phyloP scores from a whole-genome alignment of 768 basidiomycete genomes.

The Podaxis rugospora region DNA sequence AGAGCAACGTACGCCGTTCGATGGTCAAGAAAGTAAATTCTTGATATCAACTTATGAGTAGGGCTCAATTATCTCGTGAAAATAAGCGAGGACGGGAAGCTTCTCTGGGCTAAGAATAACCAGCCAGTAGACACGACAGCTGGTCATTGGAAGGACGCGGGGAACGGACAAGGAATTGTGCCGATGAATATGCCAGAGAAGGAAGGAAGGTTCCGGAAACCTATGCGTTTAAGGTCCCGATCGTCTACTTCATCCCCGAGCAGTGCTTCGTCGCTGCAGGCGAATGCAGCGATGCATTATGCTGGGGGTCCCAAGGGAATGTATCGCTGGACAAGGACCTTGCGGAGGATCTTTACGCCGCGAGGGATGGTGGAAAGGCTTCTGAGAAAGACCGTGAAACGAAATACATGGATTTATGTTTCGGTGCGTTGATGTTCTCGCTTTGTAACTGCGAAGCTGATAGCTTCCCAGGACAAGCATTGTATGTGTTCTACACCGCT shows the following conservation, averaged over 20 bases:
- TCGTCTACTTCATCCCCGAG: constrained; percentile 12
- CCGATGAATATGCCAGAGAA: constrained; percentile 28
- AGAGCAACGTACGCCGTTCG: constrained; percentile 42
- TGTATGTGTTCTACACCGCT: constrained; percentile 28
- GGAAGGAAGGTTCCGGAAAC: constrained; percentile 7
- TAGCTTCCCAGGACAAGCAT: constrained; percentile 39
- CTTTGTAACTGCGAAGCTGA: background rate
- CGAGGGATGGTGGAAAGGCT: constrained; percentile 49
- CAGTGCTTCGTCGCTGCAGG: constrained; percentile 20
- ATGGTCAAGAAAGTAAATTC: background rate
- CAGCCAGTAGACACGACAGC: constrained; percentile 58
- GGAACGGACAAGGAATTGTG: constrained; percentile 49
- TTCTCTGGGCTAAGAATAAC: constrained; percentile 55
- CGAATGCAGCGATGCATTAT: constrained; percentile 39
- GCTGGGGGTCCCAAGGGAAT: constrained; percentile 25
- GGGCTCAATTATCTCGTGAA: constrained; percentile 63
- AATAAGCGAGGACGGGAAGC: constrained; percentile 47
- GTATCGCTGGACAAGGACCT: constrained; percentile 31
- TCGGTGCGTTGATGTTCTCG: constrained; percentile 34
- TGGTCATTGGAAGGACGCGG: constrained; percentile 60
- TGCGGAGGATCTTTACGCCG: constrained; percentile 44
- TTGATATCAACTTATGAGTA: background rate
- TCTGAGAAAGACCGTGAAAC: constrained; percentile 51
- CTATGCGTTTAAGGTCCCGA: background rate
- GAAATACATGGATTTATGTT: constrained; percentile 70